Evolutionary conservation across 169 alveolate species (phyloP).

Genomic region (Sarcocystis neurona): DNA sequence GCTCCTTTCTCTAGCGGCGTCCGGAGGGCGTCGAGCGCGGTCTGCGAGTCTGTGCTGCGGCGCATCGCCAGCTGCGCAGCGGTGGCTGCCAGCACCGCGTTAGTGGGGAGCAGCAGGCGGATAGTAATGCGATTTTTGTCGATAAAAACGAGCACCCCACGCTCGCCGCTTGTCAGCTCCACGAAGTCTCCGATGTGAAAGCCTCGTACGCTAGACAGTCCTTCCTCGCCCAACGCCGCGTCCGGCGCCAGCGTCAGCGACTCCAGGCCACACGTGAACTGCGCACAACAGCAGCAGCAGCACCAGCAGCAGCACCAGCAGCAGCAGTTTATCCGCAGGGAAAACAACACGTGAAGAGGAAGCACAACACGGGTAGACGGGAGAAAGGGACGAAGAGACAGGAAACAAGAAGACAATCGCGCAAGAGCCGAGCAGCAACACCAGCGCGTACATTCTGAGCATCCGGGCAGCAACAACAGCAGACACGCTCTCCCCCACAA

Average conservation of each 20-base stretch:
- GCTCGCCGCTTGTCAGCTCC: constrained; percentile 13
- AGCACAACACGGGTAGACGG: neutral
- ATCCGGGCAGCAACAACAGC: too few relatives aligned
- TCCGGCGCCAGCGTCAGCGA: constrained; percentile 27
- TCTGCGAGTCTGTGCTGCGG: neutral
- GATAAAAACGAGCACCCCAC: constrained; percentile 21
- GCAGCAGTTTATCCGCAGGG: neutral
- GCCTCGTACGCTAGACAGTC: neutral
- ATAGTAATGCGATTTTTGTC: neutral
- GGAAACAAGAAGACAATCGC: neutral
- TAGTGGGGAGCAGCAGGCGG: constrained; percentile 15
- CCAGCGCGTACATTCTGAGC: too few relatives aligned
- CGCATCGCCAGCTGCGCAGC: neutral
- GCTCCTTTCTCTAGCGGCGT: neutral
- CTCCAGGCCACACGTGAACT: constrained; percentile 29
- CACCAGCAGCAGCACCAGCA: constrained; percentile 6
- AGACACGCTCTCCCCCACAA: neutral
- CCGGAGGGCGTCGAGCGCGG: neutral
- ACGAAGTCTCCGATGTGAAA: neutral
- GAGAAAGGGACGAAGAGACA: too few relatives aligned
- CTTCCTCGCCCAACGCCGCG: neutral
- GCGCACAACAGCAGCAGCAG: constrained; percentile 4
- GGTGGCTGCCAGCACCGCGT: neutral
- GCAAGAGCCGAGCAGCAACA: neutral
- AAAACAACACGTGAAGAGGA: neutral